phyloP scores from a whole-genome alignment of 2,329 filamentous ascomycete species.

The Trichoderma sp. region DNA sequence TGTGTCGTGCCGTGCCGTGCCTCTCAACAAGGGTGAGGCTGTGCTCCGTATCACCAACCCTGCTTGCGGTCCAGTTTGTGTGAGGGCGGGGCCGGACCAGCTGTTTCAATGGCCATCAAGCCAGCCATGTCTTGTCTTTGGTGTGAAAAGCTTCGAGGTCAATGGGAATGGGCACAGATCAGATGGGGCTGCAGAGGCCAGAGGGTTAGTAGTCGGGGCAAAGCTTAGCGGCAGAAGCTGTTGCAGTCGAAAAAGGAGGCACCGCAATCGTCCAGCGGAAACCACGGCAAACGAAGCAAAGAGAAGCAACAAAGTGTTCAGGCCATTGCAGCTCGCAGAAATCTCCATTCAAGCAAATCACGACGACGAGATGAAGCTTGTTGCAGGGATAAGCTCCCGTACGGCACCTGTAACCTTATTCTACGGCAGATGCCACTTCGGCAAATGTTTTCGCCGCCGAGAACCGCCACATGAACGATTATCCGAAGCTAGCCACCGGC shows the following conservation, averaged over 20 bases:
- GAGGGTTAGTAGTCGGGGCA: too few relatives aligned
- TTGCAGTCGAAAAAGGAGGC: background rate
- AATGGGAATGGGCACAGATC: background rate
- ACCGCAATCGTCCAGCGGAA: background rate
- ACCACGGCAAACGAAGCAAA: background rate
- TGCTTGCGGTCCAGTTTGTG: background rate
- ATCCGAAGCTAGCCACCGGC: slow-evolving; percentile 20
- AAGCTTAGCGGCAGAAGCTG: background rate
- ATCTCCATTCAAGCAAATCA: background rate
- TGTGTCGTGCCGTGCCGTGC: background rate
- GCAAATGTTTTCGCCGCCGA: slow-evolving; percentile 18
- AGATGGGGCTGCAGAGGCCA: background rate
- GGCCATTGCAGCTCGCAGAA: background rate
- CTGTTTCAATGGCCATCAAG: background rate
- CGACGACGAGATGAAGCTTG: background rate
- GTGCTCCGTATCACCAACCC: background rate
- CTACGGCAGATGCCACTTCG: background rate
- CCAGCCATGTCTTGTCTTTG: background rate
- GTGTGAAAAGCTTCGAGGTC: background rate
- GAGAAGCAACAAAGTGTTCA: background rate
- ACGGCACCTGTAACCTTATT: too few relatives aligned
- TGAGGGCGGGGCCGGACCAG: background rate
- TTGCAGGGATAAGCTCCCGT: background rate
- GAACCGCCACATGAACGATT: background rate
- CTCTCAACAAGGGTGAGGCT: background rate